A percentile compares a stretch with the other conserved stretches of the same genome.
Evolutionary conservation across 176 grass and related monocot genomes (phyloP).

Genomic region (Zea luxurians): DNA sequence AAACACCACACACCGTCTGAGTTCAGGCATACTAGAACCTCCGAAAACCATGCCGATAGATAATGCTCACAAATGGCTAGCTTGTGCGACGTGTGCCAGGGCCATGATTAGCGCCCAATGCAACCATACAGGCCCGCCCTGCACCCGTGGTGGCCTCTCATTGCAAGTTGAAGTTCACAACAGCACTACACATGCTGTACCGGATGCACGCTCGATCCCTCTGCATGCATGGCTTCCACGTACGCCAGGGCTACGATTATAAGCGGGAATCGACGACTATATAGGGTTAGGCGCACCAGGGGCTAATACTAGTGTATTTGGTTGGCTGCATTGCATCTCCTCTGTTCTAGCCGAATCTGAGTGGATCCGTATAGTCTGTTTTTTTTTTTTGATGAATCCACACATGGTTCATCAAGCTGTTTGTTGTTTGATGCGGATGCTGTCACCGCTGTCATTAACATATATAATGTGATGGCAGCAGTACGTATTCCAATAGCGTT

Average conservation of each 20-base stretch:
- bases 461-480: too few relatives aligned
- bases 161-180: slow-evolving; percentile 22
- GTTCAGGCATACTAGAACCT: background rate
- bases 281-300: too few relatives aligned
- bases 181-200: slow-evolving; percentile 34
- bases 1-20: background rate
- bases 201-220: background rate
- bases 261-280: too few relatives aligned
- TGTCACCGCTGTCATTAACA: too few relatives aligned
- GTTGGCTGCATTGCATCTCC: too few relatives aligned
- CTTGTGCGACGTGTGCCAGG: background rate
- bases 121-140: background rate
- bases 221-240: slow-evolving; percentile 40
- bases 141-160: slow-evolving; percentile 41
- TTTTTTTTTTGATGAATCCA: too few relatives aligned
- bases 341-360: too few relatives aligned
- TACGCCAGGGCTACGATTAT: background rate
- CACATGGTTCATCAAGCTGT: too few relatives aligned
- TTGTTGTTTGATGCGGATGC: too few relatives aligned
- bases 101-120: slow-evolving; percentile 38
- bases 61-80: background rate
- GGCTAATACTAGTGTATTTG: too few relatives aligned
- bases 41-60: background rate
- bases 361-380: too few relatives aligned
- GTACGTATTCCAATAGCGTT: too few relatives aligned